A percentile compares a stretch with the other conserved stretches of the same genome.
These are phyloP conservation scores for Fragaria ananassa DNA, from an alignment of 306 rosid genomes.

Conservation along the genomic window DNA sequence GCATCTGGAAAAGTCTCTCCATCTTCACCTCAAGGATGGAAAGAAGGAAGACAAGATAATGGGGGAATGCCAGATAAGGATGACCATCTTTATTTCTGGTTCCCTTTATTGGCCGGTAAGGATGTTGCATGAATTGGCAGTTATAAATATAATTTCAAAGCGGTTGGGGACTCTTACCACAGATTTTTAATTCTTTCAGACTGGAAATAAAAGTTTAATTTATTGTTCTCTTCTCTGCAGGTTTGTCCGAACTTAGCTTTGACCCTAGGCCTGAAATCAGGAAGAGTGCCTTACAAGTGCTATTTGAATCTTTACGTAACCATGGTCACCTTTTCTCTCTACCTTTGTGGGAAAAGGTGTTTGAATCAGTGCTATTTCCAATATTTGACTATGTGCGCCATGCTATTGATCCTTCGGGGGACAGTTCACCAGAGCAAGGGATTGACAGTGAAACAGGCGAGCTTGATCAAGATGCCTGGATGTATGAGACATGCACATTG, in stretches of 20 bases:
- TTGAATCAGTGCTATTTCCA: constrained; percentile 94
- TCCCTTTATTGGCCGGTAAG: constrained; percentile 95
- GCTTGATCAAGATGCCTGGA: constrained; percentile 93
- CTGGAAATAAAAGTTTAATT: neutral
- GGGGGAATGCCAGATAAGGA: constrained; percentile 69
- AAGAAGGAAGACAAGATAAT: constrained; percentile 57
- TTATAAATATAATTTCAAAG: neutral
- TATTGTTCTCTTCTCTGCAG: constrained; percentile 43
- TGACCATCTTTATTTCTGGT: constrained; percentile 93
- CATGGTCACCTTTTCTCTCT: constrained; percentile 97
- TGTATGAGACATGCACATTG: constrained; percentile 98
- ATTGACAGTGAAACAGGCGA: constrained; percentile 49
- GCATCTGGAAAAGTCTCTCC: constrained; percentile 46
- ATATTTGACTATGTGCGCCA: constrained; percentile 94
- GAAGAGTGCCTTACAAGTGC: constrained; percentile 82
- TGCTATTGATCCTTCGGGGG: constrained; percentile 92
- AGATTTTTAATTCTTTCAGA: neutral
- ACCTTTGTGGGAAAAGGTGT: constrained; percentile 86
- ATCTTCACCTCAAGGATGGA: constrained; percentile 54
- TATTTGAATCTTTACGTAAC: constrained; percentile 92
- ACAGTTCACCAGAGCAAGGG: constrained; percentile 51
- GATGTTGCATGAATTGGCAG: constrained; percentile 22
- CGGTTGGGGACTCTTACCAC: neutral
- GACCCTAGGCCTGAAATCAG: constrained; percentile 98
- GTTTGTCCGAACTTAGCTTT: constrained; percentile 97